These are phyloP conservation scores for Calonectria pseudoreteaudii DNA, from an alignment of 2,329 filamentous ascomycete genomes.

Conservation along the genomic window DNA sequence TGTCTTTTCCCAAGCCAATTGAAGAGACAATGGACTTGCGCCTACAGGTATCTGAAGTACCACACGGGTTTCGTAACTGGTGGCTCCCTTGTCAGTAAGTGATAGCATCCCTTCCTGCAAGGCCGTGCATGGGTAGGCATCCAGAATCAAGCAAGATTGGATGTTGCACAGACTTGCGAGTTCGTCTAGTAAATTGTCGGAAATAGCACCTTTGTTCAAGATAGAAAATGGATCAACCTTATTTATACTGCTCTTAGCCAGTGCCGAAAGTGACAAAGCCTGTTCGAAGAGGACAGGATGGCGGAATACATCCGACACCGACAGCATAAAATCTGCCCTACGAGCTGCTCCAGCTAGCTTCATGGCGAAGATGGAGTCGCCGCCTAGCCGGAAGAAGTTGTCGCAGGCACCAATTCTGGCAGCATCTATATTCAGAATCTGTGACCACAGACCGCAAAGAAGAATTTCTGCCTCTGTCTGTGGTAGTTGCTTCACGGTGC, in stretches of 20 bases:
- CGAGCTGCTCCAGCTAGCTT: constrained; percentile 42
- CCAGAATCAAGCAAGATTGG: constrained; percentile 34
- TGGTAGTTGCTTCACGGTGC: constrained; percentile 10
- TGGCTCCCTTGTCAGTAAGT: constrained; percentile 35
- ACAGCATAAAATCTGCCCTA: constrained; percentile 12
- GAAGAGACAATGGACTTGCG: constrained; percentile 13
- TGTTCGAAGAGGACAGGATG: neutral
- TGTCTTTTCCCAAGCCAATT: constrained; percentile 26
- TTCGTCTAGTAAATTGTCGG: neutral
- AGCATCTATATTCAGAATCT: constrained; percentile 48
- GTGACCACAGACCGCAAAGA: constrained; percentile 52
- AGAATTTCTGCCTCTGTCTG: constrained; percentile 25
- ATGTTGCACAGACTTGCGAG: neutral
- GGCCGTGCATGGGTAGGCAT: constrained; percentile 50
- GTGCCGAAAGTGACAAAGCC: neutral
- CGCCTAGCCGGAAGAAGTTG: constrained; percentile 62
- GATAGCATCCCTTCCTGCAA: constrained; percentile 51
- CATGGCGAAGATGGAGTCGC: constrained; percentile 58
- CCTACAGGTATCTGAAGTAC: constrained; percentile 22
- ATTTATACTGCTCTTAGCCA: neutral
- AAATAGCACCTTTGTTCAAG: neutral
- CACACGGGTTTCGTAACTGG: constrained; percentile 29
- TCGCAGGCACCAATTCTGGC: constrained; percentile 54
- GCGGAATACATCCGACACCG: constrained; percentile 27
- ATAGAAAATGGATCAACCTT: neutral